Base-by-base conservation (phyloP, 345 rosid species). In the Aquilaria sinensis region DNA sequence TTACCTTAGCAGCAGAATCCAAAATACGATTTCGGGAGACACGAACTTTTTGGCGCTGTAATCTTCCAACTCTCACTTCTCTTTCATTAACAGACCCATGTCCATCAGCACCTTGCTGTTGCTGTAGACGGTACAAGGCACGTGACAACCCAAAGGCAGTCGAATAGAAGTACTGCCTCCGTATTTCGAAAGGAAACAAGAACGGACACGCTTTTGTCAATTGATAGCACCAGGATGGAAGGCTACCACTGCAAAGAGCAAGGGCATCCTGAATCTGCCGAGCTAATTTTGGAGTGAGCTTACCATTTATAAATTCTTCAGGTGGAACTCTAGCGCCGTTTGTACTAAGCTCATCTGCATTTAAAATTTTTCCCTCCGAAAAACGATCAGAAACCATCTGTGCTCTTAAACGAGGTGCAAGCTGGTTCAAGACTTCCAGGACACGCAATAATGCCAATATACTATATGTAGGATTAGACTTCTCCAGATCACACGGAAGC, bases 71-170 rank as follows among this genome's bases (percentile, higher is more conserved):
- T 66, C 98, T 83, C 63, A 87, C 80, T 77, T 95, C 99, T 76
- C 99, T 81, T 63, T 91, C 99, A 74, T 78, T 85, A 57, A 79
- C 69, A 57, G 87, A 83, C 60, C 96, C 96, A 70, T 81, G 81
- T 63, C 96, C 96, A 63, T 95, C 98, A 72, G 96, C 96, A 75
- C 99, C 96, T 78, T 95, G 99, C 74, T 89, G 97, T 88, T 95
- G 99, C 82, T 95, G 99, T 47, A 91, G 92, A 62, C 98, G 99
- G 72, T 83, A 76, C 70, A 95, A 76, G 30, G 99, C 99, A 64
- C 99, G 96, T 51, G 99, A 95, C 68, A 95, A 74, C 65, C 99
- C 99, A 80, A 95, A 95, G 65, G 98, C 98, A 66, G 99, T 95
- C 30, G 99, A 91, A 70, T 89, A 87, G 70, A 95, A 95, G 73